phyloP scores from a whole-genome alignment of 2,329 filamentous ascomycete species.

The Talaromyces sp. region DNA sequence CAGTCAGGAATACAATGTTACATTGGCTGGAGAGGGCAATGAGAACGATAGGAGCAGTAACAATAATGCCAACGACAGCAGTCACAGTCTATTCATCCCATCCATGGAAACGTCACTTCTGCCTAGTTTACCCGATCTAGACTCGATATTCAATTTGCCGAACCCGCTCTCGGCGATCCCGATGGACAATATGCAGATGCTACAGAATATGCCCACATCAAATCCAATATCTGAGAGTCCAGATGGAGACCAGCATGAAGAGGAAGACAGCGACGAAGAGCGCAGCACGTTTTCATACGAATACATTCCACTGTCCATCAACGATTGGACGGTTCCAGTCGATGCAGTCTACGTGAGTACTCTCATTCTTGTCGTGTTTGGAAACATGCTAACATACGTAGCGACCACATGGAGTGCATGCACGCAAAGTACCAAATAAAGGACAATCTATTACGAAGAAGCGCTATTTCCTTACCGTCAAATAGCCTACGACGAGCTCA shows the following conservation, averaged over 20 bases:
- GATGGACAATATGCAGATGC: neutral
- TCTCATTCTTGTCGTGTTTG: neutral
- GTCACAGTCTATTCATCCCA: constrained; percentile 4
- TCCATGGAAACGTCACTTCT: constrained; percentile 5
- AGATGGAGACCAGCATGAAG: neutral
- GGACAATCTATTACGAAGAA: constrained; percentile 10
- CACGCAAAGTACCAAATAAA: constrained; percentile 2
- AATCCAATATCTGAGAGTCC: neutral
- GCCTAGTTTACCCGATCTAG: constrained; percentile 8
- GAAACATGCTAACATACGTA: neutral
- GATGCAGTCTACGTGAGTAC: constrained; percentile 12
- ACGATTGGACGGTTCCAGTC: constrained; percentile 12
- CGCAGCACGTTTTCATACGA: constrained; percentile 11
- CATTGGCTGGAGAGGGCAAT: neutral
- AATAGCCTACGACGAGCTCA: neutral
- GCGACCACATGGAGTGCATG: constrained; percentile 13
- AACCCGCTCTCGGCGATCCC: neutral
- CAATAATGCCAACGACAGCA: neutral
- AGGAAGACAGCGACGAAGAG: constrained; percentile 4
- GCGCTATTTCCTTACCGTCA: constrained; percentile 9
- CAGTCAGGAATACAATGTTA: neutral
- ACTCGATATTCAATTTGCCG: constrained; percentile 10
- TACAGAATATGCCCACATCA: neutral
- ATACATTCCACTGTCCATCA: constrained; percentile 12
- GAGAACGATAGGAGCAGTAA: neutral